Evolutionary conservation across 129 eudicot species (phyloP), one percentile per base, ranked within the genome.

Genomic region (Oenanthe sinensis): DNA sequence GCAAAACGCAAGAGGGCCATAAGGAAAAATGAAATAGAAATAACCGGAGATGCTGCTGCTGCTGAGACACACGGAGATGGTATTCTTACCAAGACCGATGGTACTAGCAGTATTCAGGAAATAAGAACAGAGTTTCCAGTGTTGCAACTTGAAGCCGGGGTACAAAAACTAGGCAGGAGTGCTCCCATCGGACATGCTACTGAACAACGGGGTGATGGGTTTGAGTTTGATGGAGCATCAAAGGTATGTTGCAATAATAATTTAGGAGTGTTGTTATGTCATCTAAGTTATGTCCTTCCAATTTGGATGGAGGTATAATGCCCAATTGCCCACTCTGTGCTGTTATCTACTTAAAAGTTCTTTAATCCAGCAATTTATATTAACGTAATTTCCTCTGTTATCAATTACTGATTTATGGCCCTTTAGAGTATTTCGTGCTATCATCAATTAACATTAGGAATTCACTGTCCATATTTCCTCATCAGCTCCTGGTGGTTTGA

Each of bases 171-270:
- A 52, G 76, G 76, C 76, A 79, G 36, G 71, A 79, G 60, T 79
- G 37, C 24, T 28, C 71, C 75, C 30, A 20, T 54, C 20, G 54
- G 71, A 75, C 81, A 65, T 74, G 65, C 45, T 49, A 33, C 78
- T 30, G 63, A 75, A 14, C 36, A 75, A 8, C 43, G 45, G 33
- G 45, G 42, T 19, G 24, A 43, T 40, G 54, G 24, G 47, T 22
- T 26, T 24, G 76, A 24, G 15, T 72, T 19, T 43, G 19, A 5
- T 72, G 76, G 28, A 44, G 37, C 76, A 5, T 12, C 36, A 76
- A 63, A 80, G 83, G 86, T 83, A 79, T 74, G 77, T 26, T 74
- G 9, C 22, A 44, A 26, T 46, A 19, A 24, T 74, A 46, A 74
- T 6, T 14, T 24, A 24, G 77, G 50, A 44, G 6, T 10, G 75